Evolutionary conservation across 768 basidiomycete genomes (phyloP).

Genomic region (Leccinum uliginosum): DNA sequence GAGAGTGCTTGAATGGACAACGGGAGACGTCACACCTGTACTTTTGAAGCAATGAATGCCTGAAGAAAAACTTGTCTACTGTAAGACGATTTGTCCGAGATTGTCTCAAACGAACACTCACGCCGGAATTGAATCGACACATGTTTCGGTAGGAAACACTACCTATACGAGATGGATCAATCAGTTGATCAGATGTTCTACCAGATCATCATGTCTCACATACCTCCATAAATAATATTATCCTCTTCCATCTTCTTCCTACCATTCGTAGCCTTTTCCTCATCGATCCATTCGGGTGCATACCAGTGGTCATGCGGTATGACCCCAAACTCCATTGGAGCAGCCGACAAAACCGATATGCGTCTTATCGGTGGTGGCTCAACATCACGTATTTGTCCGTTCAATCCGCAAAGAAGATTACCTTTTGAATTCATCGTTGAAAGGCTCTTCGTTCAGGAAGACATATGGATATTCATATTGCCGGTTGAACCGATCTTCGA

Average conservation of each 20-base stretch:
- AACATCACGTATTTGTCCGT: constrained; percentile 1
- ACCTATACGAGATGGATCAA: neutral
- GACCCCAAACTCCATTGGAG: constrained; percentile 51
- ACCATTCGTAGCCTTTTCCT: constrained; percentile 49
- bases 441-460: constrained; percentile 61
- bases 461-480: constrained; percentile 57
- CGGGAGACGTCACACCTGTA: constrained; percentile 22
- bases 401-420: constrained; percentile 7
- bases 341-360: constrained; percentile 35
- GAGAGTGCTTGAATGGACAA: neutral
- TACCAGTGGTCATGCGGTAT: constrained; percentile 64
- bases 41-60: constrained; percentile 26
- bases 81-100: neutral
- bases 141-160: constrained; percentile 55
- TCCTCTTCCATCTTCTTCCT: constrained; percentile 49
- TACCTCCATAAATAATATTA: constrained; percentile 48
- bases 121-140: constrained; percentile 74
- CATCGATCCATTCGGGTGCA: constrained; percentile 72
- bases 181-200: neutral
- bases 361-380: constrained; percentile 25
- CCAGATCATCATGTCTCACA: constrained; percentile 5
- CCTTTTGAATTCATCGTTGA: constrained; percentile 49
- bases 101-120: constrained; percentile 27
- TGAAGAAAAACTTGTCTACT: constrained; percentile 46
- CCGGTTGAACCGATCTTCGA: constrained; percentile 60